Conservation (phyloP, 2,329 filamentous ascomycete genomes). For the Beauveria brongniartii region DNA sequence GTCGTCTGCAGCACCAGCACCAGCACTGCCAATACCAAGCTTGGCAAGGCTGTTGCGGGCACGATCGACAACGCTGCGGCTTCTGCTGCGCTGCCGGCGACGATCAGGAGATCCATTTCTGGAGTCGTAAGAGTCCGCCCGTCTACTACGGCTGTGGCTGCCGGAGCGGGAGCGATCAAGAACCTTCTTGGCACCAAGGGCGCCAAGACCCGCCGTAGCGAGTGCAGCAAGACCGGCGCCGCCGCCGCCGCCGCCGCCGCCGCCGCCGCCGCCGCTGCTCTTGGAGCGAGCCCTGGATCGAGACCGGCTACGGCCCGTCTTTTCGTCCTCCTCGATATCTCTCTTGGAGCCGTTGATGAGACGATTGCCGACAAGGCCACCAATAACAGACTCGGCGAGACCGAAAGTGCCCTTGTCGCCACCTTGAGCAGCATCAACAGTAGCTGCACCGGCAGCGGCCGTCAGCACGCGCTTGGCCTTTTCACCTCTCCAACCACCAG, state of each 20-base stretch:
- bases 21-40: conserved; percentile 48
- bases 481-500: conserved; percentile 80
- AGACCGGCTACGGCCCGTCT: conserved; percentile 58
- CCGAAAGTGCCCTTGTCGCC: conserved; percentile 73
- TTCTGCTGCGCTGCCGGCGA: conserved; percentile 41
- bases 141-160: conserved; percentile 46
- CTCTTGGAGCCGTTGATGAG: conserved; percentile 71
- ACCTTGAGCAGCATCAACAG: conserved; percentile 71
- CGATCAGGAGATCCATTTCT: conserved; percentile 38
- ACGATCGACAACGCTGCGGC: conserved; percentile 57
- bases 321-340: conserved; percentile 54
- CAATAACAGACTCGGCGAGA: conserved; percentile 78
- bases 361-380: conserved; percentile 78
- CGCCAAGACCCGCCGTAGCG: conserved; percentile 54
- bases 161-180: conserved; percentile 40
- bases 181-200: conserved; percentile 54
- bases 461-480: conserved; percentile 90
- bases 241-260: conserved; percentile 32
- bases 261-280: conserved; percentile 31
- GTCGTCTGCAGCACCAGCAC: conserved; percentile 31
- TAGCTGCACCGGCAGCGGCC: conserved; percentile 76
- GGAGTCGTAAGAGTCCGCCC: conserved; percentile 38
- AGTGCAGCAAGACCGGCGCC: conserved; percentile 49
- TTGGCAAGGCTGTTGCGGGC: conserved; percentile 55
- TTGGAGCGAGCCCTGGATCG: conserved; percentile 55